Evolutionary conservation across 2,329 filamentous ascomycete genomes (phyloP).

Genomic region (Calonectria honghensis): DNA sequence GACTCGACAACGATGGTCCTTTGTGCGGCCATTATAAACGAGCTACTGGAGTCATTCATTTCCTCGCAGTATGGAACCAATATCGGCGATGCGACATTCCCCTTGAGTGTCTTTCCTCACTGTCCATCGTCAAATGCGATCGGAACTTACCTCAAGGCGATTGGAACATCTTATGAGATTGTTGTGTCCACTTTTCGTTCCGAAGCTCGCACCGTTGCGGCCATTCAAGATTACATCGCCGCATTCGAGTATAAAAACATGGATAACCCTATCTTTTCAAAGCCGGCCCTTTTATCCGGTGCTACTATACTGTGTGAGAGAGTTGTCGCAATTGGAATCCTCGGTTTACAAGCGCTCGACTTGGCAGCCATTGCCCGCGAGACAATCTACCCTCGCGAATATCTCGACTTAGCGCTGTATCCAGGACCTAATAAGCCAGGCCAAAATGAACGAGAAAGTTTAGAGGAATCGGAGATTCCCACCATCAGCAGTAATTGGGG

Average conservation of each 20-base stretch:
- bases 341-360: background rate
- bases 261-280: background rate
- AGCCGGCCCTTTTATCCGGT: background rate
- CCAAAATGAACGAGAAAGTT: background rate
- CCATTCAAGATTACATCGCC: background rate
- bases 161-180: background rate
- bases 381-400: background rate
- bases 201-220: background rate
- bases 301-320: background rate
- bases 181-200: background rate
- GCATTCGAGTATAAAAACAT: background rate
- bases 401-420: background rate
- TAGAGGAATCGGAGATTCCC: background rate
- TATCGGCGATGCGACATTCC: background rate
- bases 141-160: background rate
- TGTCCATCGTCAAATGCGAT: background rate
- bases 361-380: background rate
- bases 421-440: background rate
- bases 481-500: background rate
- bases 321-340: background rate
- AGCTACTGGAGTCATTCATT: background rate
- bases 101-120: background rate
- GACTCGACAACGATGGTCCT: background rate
- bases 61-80: background rate
- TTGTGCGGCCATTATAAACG: background rate